Evolutionary conservation across 2,329 filamentous ascomycete species (phyloP), one percentile per base, ranked within the genome.

Genomic region (Penicillium griseofulvum): DNA sequence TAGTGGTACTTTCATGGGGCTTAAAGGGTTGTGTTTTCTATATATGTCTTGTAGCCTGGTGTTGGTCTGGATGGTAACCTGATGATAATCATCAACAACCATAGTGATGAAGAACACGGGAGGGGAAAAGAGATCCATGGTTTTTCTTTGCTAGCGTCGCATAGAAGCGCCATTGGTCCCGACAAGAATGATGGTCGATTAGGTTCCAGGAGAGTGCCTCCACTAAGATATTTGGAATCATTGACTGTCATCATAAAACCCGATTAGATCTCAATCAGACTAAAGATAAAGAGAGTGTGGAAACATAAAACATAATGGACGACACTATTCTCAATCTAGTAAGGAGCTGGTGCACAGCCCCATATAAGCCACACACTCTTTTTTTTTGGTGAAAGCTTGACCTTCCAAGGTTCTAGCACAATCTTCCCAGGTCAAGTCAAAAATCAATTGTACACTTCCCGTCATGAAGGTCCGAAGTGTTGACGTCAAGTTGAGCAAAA

Each of bases 401-500:
- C 22, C 22, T 22, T 22, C 22, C 22, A 22, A 22, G n/a, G n/a
- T n/a, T n/a, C n/a, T n/a, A n/a, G n/a, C 22, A 22, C 22, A 22
- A 22, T 22, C 22, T 22, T 22, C 22, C 22, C 22, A 22, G 22
- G 22, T 22, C 4, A 22, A 22, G 22, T 4, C 22, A 22, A 22
- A 22, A 22, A 22, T 4, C 22, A 22, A 22, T 22, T 4, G 22
- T 22, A 22, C 22, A 22, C 22, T 4, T 22, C 22, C 22, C 22
- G 22, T 22, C 22, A 22, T 22, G 24, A 41, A 49, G 24, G 45
- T 28, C 31, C 28, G 19, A 34, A 54, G 14, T 19, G 34, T 58
- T 60, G 57, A 60, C 57, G 57, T 60, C 57, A 60, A 54, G 33
- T 42, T 60, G 55, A 60, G 52, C 46, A 50, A 39, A 44, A 10